Base-by-base conservation (phyloP, 441 rosid genomes). In the Mallotus japonicus region DNA sequence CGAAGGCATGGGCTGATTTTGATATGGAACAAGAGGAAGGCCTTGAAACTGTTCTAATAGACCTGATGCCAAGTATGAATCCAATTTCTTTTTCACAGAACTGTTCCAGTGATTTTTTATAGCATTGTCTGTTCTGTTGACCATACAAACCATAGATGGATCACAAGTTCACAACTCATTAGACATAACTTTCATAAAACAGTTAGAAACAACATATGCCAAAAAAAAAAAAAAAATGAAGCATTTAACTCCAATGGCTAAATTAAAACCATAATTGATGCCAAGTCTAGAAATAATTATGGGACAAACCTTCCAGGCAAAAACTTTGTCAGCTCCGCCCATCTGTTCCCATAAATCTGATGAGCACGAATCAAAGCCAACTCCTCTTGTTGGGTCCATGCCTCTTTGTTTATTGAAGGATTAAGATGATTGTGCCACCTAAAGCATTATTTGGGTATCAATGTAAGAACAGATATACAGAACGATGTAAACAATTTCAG, bases 21-120 rank as follows among this genome's bases (percentile, higher is more conserved):
- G 94, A 77, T 79, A 82, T 73, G 77, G 80, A 79, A 73, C 81
- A 72, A 81, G 86, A 76, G 99, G 88, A 72, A 80, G 82, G 77
- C 78, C 88, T 77, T 88, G 96, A 77, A 82, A 85, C 78, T 91
- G 94, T 72, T 90, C 93, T 74, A 95, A 82, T 75, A 89, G 86
- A 76, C 97, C 99, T 17, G 98, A 92, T 67, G 93, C 93, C 76
- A 90, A 75, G 80, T 93, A 95, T 51, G 98, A 89, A 74, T 93
- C 97, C 82, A 96, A 66, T 82, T 96, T 96, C 93, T 96, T 96
- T 83, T 90, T 96, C 77, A 96, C 95, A 63, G 98, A 93, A 84
- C 99, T 96, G 89, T 96, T 93, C 99, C 99, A 96, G 81, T 93
- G 99, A 81, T 96, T 96, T 85, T 96, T 96, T 74, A 96, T 96